These are phyloP conservation scores for Colletotrichum eleusines DNA, from an alignment of 2,329 filamentous ascomycete species.

Conservation along the genomic window DNA sequence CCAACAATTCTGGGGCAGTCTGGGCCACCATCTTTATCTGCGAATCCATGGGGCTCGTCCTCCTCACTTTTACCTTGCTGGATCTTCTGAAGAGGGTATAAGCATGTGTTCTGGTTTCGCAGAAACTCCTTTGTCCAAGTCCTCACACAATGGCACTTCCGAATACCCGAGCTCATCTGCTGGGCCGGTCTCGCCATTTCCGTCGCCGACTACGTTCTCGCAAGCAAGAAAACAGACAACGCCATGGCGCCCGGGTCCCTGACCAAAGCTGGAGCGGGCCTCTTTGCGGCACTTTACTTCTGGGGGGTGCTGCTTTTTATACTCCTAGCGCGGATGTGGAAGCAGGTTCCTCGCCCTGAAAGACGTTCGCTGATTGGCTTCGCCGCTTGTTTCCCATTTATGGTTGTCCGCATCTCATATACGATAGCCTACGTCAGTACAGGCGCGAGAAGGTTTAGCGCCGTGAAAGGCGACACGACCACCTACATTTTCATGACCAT, in stretches of 20 bases:
- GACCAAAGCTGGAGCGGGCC: conserved; percentile 40
- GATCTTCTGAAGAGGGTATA: conserved; percentile 41
- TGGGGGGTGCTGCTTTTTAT: conserved; percentile 38
- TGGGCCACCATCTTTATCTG: conserved; percentile 44
- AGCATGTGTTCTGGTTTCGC: not conserved
- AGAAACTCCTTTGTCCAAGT: conserved; percentile 33
- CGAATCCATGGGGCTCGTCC: conserved; percentile 43
- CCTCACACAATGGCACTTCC: conserved; percentile 39
- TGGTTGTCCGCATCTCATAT: conserved; percentile 41
- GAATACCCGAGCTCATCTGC: conserved; percentile 43
- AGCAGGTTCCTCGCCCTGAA: conserved; percentile 26
- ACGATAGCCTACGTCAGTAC: conserved; percentile 42
- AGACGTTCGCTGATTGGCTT: conserved; percentile 35
- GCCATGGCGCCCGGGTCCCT: conserved; percentile 37
- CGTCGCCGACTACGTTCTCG: conserved; percentile 42
- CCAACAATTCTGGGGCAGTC: conserved; percentile 32
- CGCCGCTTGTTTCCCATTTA: conserved; percentile 27
- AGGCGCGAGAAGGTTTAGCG: conserved; percentile 38
- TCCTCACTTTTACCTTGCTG: conserved; percentile 37
- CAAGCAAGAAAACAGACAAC: conserved; percentile 33
- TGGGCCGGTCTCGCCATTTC: conserved; percentile 43
- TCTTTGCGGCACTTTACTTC: conserved; percentile 43
- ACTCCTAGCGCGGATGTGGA: conserved; percentile 28
- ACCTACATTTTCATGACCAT: conserved; percentile 40
- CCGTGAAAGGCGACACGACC: conserved; percentile 38